Base-by-base conservation (phyloP, 2,329 filamentous ascomycete genomes). In the Paracorniculantispora psalliotae region DNA sequence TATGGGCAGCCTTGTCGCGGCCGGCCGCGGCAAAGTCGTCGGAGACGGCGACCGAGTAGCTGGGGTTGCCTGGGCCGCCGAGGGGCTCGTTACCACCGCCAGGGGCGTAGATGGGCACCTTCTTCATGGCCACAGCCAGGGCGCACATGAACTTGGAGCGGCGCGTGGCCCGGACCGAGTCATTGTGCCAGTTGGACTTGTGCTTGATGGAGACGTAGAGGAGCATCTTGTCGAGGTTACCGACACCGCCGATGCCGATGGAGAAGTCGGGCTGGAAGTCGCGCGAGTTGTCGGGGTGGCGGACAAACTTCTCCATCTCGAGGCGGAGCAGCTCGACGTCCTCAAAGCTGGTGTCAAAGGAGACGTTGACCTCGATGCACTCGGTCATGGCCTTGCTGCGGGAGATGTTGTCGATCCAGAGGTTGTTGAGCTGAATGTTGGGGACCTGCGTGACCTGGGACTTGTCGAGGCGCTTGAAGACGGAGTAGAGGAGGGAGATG, bases 121-220 rank as follows among this genome's bases (percentile, higher is more conserved):
- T 92, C 74, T 91, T 90, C 60, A 97, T 77, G 3, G 93, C 92
- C 9, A 92, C 75, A 4, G 94, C 87, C 60, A 99, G 79, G 0
- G 94, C 94, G 69, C 92, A 96, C 86, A 97, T 96, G 77, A 99
- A 97, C 75, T 96, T 97, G 71, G 90, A 96, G 61, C 93, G 87
- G 55, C 92, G 86, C 7, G 88, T 83, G 19, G 88, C 87, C 43
- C 92, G 89, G 43, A 97, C 82, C 1, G 84, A 81, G 65, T 96
- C 93, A 73, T 97, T 92, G 65, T 91, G 85, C 90, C 90, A 93
- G 75, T 93, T 94, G 60, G 88, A 91, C 77, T 97, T 97, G 80
- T 97, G 92, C 68, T 89, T 86, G 69, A 97, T 92, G 67, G 90
- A 87, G 41, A 97, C 81, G 67, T 86, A 86, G 58, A 99, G 83